Evolutionary conservation across 305 asterid genomes (phyloP).

Genomic region (Euphrasia arctica): DNA sequence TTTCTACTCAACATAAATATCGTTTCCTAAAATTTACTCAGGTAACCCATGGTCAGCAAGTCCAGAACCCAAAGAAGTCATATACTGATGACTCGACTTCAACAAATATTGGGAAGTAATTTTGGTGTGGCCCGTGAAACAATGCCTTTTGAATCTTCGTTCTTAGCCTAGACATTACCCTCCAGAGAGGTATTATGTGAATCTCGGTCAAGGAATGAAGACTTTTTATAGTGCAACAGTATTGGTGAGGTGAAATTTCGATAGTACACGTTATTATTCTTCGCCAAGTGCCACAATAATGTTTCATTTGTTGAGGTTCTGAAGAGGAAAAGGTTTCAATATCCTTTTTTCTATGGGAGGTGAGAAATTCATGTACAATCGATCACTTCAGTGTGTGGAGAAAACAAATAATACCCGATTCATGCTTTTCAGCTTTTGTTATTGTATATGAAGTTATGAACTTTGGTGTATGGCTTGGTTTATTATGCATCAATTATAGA

Average conservation of each 20-base stretch:
- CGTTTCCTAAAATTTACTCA: slow-evolving; percentile 28
- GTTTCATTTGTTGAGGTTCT: slow-evolving; percentile 14
- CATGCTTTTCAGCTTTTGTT: slow-evolving; percentile 4
- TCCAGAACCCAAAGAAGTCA: slow-evolving; percentile 44
- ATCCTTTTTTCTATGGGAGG: background rate
- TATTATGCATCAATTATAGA: no score
- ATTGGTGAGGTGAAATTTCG: slow-evolving; percentile 1
- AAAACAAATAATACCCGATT: background rate
- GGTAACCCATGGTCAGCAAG: slow-evolving; percentile 58
- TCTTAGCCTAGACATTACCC: background rate
- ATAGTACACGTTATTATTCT: slow-evolving; percentile 2
- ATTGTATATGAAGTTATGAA: background rate
- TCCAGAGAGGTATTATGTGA: slow-evolving; percentile 16
- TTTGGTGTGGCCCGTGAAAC: slow-evolving; percentile 41
- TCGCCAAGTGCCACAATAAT: slow-evolving; percentile 8
- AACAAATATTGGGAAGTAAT: slow-evolving; percentile 31
- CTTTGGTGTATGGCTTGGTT: no score
- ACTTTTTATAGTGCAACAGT: slow-evolving; percentile 15
- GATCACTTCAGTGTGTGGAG: background rate
- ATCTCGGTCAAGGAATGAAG: slow-evolving; percentile 23
- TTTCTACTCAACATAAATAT: slow-evolving; percentile 9
- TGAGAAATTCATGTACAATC: slow-evolving; percentile 3
- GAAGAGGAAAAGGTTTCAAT: background rate
- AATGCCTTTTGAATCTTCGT: slow-evolving; percentile 25
- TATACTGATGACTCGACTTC: slow-evolving; percentile 39